Evolutionary conservation across 2,329 filamentous ascomycete genomes (phyloP), one percentile per base, ranked within the genome.

Genomic region (Pseudogymnoascus pannorum): DNA sequence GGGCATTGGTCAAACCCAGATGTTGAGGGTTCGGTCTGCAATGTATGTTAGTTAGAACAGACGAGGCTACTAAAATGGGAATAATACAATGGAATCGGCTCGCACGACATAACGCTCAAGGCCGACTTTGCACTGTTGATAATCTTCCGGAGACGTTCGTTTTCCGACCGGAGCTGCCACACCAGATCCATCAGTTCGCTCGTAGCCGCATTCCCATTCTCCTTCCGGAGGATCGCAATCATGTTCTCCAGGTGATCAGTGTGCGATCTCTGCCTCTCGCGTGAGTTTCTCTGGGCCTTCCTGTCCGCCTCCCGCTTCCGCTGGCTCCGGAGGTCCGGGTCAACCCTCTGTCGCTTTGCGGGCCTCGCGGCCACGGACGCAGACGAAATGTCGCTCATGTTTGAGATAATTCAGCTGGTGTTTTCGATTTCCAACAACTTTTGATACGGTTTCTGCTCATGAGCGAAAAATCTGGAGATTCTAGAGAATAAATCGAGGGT

Each of bases 291-390:
- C 38, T 66, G 65, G 2, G 65, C 65, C 57, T 65, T 66, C 26
- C 65, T 61, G 35, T 66, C 65, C 18, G 63, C 48, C 9, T 62
- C 65, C 18, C 65, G 59, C 61, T 66, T 66, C 11, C 65, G 60
- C 11, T 66, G 33, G 6, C 57, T 36, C 31, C 36, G 57, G 31
- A 24, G 31, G 11, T 58, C 57, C 31, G 18, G 18, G 7, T 58
- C 57, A 18, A 20, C 36, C 20, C 20, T 22, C 8, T 36, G 36
- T 58, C 33, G 6, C n/a, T 57, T 42, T 24, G 42, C 24, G 54
- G 48, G 48, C 48, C 48, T 61, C 60, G 61, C 54, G 2, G 68
- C 70, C 63, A 73, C 70, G n/a, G 65, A 69, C 40, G 76, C 62
- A 64, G 71, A 71, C 61, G 75, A 7, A 31, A 20, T 54, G 9